Conservation (phyloP, 169 alveolate species). For the Pseudocohnilembus persalinus region DNA sequence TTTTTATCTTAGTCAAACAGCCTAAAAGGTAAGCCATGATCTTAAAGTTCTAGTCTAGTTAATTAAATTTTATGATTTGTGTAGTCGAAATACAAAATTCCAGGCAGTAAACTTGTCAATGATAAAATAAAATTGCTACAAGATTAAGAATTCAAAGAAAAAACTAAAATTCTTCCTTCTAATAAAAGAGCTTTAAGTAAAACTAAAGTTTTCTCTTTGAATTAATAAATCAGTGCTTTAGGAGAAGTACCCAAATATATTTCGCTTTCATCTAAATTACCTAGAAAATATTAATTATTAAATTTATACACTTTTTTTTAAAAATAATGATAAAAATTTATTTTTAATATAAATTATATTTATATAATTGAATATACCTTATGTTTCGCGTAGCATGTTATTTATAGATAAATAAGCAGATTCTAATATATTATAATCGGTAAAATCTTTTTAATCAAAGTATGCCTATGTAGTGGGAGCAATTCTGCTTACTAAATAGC, state of each 20-base stretch:
- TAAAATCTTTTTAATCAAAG: conserved; percentile 53
- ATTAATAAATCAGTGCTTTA: conserved; percentile 17
- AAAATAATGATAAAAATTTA: too few relatives aligned
- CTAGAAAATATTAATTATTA: too few relatives aligned
- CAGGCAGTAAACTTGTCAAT: conserved; percentile 68
- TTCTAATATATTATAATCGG: conserved; percentile 45
- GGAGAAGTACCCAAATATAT: conserved; percentile 6
- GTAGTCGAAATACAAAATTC: conserved; percentile 49
- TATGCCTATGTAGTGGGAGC: conserved; percentile 64
- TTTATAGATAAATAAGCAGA: conserved; percentile 52
- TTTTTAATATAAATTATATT: conserved; percentile 38
- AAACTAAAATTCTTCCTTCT: conserved; percentile 66
- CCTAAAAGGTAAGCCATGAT: conserved; percentile 73
- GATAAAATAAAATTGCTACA: conserved; percentile 67
- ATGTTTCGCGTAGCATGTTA: conserved; percentile 18
- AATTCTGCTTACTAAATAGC: conserved; percentile 48
- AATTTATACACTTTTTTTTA: too few relatives aligned
- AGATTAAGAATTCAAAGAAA: conserved; percentile 62
- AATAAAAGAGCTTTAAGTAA: conserved; percentile 42
- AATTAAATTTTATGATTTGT: conserved; percentile 21
- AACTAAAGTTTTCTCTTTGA: conserved; percentile 14
- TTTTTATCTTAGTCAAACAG: conserved; percentile 46
- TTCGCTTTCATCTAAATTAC: conserved; percentile 15
- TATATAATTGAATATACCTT: conserved; percentile 18
- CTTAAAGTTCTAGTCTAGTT: conserved; percentile 43